Evolutionary conservation across 208 protist species (phyloP).

Genomic region (Crithidia fasciculata): DNA sequence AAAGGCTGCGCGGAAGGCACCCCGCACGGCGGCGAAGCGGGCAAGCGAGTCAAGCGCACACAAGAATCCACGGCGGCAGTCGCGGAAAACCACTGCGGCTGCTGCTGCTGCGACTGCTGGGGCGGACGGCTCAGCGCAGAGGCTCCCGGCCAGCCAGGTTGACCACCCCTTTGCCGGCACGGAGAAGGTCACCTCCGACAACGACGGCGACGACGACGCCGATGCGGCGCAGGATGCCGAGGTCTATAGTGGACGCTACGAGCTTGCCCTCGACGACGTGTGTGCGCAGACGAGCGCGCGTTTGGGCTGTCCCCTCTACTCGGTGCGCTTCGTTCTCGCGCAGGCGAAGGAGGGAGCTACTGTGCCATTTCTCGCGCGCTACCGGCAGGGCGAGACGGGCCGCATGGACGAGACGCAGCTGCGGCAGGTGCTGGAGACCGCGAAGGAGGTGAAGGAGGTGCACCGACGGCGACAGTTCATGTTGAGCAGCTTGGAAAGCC

Average conservation of each 20-base stretch:
- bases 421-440: constrained; percentile 64
- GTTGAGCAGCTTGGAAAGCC: constrained; percentile 70
- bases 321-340: constrained; percentile 63
- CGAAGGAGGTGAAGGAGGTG: constrained; percentile 73
- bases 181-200: neutral
- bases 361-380: constrained; percentile 90
- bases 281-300: constrained; percentile 47
- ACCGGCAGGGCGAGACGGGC: constrained; percentile 81
- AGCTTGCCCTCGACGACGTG: constrained; percentile 32
- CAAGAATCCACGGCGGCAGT: too few relatives aligned
- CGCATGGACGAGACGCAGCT: constrained; percentile 70
- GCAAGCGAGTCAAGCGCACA: neutral
- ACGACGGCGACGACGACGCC: constrained; percentile 1
- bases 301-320: constrained; percentile 32
- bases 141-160: neutral
- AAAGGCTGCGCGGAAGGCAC: neutral
- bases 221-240: constrained; percentile 18
- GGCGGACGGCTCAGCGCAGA: neutral
- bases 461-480: constrained; percentile 79
- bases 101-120: neutral
- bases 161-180: neutral
- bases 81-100: neutral
- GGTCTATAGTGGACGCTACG: constrained; percentile 24
- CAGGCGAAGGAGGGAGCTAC: constrained; percentile 75
- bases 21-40: neutral